Conservation (phyloP, 257 asterid species). For the Solanum raphanifolium region DNA sequence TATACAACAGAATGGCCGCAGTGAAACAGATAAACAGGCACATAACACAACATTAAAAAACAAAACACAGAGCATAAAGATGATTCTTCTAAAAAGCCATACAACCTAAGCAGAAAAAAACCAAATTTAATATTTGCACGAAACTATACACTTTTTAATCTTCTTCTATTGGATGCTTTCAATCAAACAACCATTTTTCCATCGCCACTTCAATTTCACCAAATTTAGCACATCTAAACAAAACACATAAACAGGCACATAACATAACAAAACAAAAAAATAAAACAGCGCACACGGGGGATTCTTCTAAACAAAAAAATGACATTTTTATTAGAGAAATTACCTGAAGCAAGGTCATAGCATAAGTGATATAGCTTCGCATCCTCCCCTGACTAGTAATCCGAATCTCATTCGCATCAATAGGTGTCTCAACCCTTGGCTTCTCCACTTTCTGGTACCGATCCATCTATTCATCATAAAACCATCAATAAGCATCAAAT, state of each 20-base stretch:
- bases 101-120: neutral
- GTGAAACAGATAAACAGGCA: neutral
- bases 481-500: neutral
- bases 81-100: neutral
- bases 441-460: slow-evolving; percentile 69
- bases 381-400: slow-evolving; percentile 69
- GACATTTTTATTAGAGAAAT: neutral
- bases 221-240: neutral
- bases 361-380: slow-evolving; percentile 63
- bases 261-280: neutral
- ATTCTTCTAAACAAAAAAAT: neutral
- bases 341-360: slow-evolving; percentile 48
- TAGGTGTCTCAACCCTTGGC: slow-evolving; percentile 49
- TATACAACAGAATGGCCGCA: neutral
- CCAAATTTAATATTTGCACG: neutral
- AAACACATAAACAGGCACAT: neutral
- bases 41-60: neutral
- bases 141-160: neutral
- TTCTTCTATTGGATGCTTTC: neutral
- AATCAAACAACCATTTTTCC: neutral
- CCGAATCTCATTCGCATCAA: slow-evolving; percentile 62
- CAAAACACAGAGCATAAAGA: neutral
- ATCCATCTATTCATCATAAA: slow-evolving; percentile 32
- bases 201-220: neutral
- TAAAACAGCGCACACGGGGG: neutral